Percentiles rank a stretch among this genome's conserved stretches.
Conservation (phyloP, 2,329 filamentous ascomycete genomes). For the Zelopaecilomyces penicillatus region DNA sequence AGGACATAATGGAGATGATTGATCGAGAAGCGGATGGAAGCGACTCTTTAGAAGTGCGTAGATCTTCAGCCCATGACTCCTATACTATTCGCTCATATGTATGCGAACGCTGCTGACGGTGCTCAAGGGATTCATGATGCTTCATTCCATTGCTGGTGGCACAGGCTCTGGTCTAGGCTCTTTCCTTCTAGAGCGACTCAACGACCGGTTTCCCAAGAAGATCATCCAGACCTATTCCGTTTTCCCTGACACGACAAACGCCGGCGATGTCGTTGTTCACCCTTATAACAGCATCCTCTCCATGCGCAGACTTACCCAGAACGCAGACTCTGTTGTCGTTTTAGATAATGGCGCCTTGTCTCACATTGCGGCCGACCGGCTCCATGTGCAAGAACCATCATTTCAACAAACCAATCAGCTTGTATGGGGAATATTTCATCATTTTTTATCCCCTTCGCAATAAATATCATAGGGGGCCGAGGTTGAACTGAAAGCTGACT, state of each 20-base stretch:
- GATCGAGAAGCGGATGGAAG: conserved; percentile 97
- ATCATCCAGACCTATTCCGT: conserved; percentile 98
- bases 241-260: conserved; percentile 85
- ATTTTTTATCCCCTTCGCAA: neutral
- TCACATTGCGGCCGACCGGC: conserved; percentile 84
- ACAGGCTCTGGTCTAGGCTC: conserved; percentile 95
- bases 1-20: conserved; percentile 99
- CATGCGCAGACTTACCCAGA: conserved; percentile 84
- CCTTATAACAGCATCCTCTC: conserved; percentile 95
- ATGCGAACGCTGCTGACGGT: neutral
- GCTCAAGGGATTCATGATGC: conserved; percentile 83
- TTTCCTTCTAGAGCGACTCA: conserved; percentile 88
- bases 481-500: neutral
- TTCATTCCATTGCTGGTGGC: conserved; percentile 95
- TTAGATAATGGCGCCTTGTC: conserved; percentile 92
- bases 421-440: conserved; percentile 34
- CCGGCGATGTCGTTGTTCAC: conserved; percentile 88
- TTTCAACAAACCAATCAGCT: conserved; percentile 98
- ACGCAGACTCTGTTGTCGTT: conserved; percentile 95
- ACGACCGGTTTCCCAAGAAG: conserved; percentile 97
- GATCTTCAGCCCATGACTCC: neutral
- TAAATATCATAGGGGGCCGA: neutral
- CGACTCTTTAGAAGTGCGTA: conserved; percentile 75
- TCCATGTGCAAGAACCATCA: conserved; percentile 91
- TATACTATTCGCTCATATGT: neutral